These are phyloP conservation scores for Carnegiea gigantea DNA, from an alignment of 179 eudicot genomes.

Conservation along the genomic window DNA sequence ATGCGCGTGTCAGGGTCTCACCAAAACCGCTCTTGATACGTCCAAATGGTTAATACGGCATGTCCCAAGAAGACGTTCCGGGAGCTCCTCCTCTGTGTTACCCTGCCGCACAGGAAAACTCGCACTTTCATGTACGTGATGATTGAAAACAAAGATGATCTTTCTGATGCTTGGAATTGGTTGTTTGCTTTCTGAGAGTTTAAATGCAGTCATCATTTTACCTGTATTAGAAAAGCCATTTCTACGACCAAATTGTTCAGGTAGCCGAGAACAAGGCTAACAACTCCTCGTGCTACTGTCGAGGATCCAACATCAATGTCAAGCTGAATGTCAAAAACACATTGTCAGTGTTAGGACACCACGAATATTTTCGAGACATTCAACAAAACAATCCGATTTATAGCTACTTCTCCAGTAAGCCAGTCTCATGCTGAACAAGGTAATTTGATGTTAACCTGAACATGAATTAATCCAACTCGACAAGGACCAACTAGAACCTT, in stretches of 20 bases:
- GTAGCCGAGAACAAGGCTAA: slow-evolving; percentile 77
- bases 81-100: slow-evolving; percentile 67
- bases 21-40: slow-evolving; percentile 41
- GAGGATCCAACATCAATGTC: slow-evolving; percentile 78
- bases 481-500: neutral
- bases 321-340: slow-evolving; percentile 34
- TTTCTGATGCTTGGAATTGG: neutral
- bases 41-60: slow-evolving; percentile 73
- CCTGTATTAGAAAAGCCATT: slow-evolving; percentile 84
- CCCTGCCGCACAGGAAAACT: slow-evolving; percentile 38
- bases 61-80: slow-evolving; percentile 69
- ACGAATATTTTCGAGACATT: too few relatives aligned
- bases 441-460: neutral
- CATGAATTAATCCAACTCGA: neutral
- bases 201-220: slow-evolving; percentile 20
- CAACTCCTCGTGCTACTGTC: slow-evolving; percentile 79
- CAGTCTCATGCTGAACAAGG: too few relatives aligned
- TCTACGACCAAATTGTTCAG: slow-evolving; percentile 76
- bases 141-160: neutral
- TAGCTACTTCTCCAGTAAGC: too few relatives aligned
- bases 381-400: too few relatives aligned
- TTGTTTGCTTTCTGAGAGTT: neutral
- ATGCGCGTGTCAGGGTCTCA: slow-evolving; percentile 25
- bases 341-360: neutral
- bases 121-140: neutral